Conservation (phyloP, 1,284 basidiomycete genomes). For the Agaricales sp. region DNA sequence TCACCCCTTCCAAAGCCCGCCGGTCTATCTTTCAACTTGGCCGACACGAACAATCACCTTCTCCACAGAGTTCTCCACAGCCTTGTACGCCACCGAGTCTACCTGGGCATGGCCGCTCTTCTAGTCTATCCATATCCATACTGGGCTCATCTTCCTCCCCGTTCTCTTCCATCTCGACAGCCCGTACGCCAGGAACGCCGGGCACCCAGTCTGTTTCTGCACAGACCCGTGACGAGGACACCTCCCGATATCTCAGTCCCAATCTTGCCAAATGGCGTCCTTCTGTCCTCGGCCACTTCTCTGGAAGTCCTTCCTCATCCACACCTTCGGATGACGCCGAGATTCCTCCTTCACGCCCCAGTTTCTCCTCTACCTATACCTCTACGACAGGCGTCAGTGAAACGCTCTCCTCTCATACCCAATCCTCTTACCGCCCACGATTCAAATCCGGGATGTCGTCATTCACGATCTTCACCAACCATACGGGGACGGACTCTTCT, state of each 20-base stretch:
- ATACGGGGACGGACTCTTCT: not conserved
- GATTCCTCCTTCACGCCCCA: slow-evolving; percentile 46
- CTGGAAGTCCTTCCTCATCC: slow-evolving; percentile 26
- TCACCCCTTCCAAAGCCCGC: not conserved
- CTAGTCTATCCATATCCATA: not conserved
- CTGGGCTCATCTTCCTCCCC: not conserved
- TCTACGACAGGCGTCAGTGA: slow-evolving; percentile 31
- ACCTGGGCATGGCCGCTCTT: not conserved
- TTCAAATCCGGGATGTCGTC: not conserved
- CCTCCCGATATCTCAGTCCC: slow-evolving; percentile 9
- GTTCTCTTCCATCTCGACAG: not conserved
- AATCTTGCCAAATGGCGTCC: slow-evolving; percentile 41
- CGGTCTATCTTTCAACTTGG: not conserved
- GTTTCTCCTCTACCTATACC: slow-evolving; percentile 56
- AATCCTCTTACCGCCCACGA: not conserved
- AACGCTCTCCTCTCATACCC: not conserved
- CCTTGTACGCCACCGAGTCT: not conserved
- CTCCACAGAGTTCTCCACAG: not conserved
- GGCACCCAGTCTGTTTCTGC: not conserved
- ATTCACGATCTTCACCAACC: not conserved
- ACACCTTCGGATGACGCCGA: slow-evolving; percentile 28
- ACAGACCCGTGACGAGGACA: not conserved
- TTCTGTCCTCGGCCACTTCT: slow-evolving; percentile 50
- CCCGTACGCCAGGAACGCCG: not conserved
- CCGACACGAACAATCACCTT: not conserved